Percentiles rank a stretch among this genome's conserved stretches.
These are phyloP conservation scores for Gracilariopsis chorda DNA, from an alignment of 23 red algal species.

Conservation along the genomic window DNA sequence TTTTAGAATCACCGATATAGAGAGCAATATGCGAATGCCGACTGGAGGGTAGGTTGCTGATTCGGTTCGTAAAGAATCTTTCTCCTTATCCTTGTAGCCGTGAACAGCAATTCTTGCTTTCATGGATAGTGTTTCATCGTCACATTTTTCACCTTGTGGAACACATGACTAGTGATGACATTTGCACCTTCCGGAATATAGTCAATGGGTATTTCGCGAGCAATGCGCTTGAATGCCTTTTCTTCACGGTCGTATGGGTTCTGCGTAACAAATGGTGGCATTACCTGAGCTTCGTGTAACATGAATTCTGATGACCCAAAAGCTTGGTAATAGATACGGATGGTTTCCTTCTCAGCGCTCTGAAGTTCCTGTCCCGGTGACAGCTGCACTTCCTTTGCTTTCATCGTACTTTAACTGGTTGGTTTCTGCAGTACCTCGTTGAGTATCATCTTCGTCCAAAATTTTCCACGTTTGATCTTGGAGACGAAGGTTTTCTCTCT, in stretches of 20 bases:
- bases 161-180: slow-evolving; percentile 1
- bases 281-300: neutral
- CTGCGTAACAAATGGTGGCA: neutral
- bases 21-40: neutral
- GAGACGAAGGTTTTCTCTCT: neutral
- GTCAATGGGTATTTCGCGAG: neutral
- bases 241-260: neutral
- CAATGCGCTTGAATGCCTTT: neutral
- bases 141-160: slow-evolving; percentile 8
- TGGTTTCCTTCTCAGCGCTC: neutral
- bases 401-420: neutral
- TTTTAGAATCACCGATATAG: neutral
- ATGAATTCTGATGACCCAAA: neutral
- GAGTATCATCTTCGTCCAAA: neutral
- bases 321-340: neutral
- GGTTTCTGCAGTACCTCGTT: neutral
- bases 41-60: neutral
- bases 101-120: slow-evolving; percentile 19
- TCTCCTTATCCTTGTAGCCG: neutral
- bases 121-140: neutral
- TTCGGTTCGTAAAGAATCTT: neutral
- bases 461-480: neutral
- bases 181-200: neutral
- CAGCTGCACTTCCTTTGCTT: neutral
- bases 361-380: neutral